Conservation (phyloP, 2,329 filamentous ascomycete genomes). For the Chrysoporthe cubensis region DNA sequence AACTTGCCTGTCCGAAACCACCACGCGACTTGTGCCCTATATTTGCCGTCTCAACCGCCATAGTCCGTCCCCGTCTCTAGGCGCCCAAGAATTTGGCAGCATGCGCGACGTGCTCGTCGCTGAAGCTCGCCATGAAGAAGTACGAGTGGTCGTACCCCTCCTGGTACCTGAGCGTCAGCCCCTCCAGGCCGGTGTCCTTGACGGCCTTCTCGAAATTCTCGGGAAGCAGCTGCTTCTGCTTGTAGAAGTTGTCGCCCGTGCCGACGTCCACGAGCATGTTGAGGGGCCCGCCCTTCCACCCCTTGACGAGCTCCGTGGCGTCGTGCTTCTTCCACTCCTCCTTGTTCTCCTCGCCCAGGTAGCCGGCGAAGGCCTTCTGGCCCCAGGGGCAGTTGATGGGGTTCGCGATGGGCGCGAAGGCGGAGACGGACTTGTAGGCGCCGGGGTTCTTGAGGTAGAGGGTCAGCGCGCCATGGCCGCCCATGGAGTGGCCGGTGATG, state of each 20-base stretch:
- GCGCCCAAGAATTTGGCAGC: slow-evolving; percentile 76
- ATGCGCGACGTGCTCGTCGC: slow-evolving; percentile 87
- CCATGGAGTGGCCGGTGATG: slow-evolving; percentile 96
- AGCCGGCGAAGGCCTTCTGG: slow-evolving; percentile 90
- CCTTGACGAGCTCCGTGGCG: slow-evolving; percentile 84
- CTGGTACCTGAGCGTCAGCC: slow-evolving; percentile 81
- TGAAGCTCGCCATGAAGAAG: slow-evolving; percentile 91
- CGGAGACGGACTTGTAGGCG: slow-evolving; percentile 84
- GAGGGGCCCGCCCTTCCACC: slow-evolving; percentile 65
- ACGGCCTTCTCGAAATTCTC: slow-evolving; percentile 88
- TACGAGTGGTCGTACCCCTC: slow-evolving; percentile 96
- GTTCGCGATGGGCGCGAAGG: slow-evolving; percentile 90
- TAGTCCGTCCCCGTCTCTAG: background rate
- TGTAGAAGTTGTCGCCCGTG: slow-evolving; percentile 95
- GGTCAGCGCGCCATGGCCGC: slow-evolving; percentile 91
- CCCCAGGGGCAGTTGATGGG: slow-evolving; percentile 89
- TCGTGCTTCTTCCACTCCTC: slow-evolving; percentile 87
- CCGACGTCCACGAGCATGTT: slow-evolving; percentile 90
- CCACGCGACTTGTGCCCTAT: background rate
- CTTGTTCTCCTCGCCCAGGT: slow-evolving; percentile 73
- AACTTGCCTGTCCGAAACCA: background rate
- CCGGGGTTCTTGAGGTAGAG: slow-evolving; percentile 91
- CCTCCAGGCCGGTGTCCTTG: slow-evolving; percentile 73
- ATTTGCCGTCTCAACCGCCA: background rate
- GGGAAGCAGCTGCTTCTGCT: slow-evolving; percentile 86